Evolutionary conservation across 345 rosid species (phyloP).

Genomic region (Noccaea bulbosa): DNA sequence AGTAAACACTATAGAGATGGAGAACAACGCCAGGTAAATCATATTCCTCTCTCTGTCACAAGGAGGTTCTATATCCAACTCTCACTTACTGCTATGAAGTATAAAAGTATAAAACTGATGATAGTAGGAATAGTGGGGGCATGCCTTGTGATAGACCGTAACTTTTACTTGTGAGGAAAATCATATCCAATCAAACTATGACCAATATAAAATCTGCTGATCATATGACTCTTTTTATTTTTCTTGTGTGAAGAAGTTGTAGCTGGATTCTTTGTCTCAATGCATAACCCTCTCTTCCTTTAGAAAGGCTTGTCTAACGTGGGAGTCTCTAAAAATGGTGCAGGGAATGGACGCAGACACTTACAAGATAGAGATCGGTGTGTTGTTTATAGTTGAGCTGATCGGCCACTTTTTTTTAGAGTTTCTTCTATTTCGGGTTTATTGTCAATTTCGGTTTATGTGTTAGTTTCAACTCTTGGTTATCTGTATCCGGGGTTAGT

Average conservation of each 20-base stretch:
- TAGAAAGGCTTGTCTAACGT: constrained; percentile 2
- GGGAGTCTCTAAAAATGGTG: constrained; percentile 20
- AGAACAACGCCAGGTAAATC: constrained; percentile 43
- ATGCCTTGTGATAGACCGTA: no score
- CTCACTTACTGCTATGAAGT: no score
- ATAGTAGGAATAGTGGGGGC: no score
- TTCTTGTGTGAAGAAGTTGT: background rate
- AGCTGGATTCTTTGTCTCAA: background rate
- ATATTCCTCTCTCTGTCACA: constrained; percentile 29
- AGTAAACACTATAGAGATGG: constrained; percentile 24
- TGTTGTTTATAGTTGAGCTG: constrained; percentile 31
- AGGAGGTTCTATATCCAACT: no score
- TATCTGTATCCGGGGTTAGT: constrained; percentile 26
- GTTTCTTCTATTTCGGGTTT: constrained; percentile 15
- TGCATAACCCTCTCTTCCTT: background rate
- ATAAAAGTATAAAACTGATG: no score
- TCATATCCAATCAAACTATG: no score
- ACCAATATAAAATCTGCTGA: no score
- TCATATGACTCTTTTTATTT: no score
- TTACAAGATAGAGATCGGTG: constrained; percentile 28
- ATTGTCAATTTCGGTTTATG: constrained; percentile 33
- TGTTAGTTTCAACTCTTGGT: constrained; percentile 15
- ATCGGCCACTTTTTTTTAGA: constrained; percentile 15
- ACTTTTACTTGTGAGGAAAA: no score
- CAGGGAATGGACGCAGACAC: constrained; percentile 20